A percentile compares a stretch with the other conserved stretches of the same genome.
These are phyloP conservation scores for Vitis cinerea DNA, from an alignment of 164 flowering plant species.

Conservation along the genomic window DNA sequence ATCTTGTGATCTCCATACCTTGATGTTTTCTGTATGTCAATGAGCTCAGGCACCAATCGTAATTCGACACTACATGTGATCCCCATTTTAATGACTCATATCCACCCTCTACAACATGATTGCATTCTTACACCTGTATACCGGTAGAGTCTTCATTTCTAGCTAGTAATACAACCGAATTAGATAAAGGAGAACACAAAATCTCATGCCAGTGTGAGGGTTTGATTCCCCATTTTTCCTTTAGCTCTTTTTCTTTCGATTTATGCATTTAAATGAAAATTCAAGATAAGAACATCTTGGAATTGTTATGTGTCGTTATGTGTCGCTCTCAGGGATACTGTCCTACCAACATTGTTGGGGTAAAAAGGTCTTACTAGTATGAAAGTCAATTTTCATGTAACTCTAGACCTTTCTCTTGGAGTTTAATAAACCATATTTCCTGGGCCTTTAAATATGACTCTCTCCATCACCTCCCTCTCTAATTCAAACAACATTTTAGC, in stretches of 20 bases:
- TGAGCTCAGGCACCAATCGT: too few species aligned
- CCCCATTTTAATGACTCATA: too few species aligned
- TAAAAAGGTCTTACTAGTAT: neutral
- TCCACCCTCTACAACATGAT: too few species aligned
- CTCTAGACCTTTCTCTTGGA: conserved; percentile 27
- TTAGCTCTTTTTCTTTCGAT: neutral
- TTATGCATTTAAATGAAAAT: neutral
- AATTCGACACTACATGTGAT: too few species aligned
- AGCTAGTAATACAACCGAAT: neutral
- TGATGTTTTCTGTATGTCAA: too few species aligned
- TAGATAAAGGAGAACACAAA: neutral
- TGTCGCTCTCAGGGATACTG: too few species aligned
- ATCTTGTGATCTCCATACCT: too few species aligned
- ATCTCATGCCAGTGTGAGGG: neutral
- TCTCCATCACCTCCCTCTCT: neutral
- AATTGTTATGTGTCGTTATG: too few species aligned
- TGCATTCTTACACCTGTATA: too few species aligned
- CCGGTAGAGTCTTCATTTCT: too few species aligned
- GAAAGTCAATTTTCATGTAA: conserved; percentile 7
- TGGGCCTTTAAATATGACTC: conserved; percentile 7
- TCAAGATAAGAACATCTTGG: neutral
- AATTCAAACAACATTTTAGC: neutral
- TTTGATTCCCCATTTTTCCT: conserved; percentile 1
- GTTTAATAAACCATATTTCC: conserved; percentile 8
- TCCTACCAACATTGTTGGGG: neutral